A percentile compares a stretch with the other conserved stretches of the same genome.
phyloP scores from a whole-genome alignment of 208 protist genomes.

The Spongospora subterranea region DNA sequence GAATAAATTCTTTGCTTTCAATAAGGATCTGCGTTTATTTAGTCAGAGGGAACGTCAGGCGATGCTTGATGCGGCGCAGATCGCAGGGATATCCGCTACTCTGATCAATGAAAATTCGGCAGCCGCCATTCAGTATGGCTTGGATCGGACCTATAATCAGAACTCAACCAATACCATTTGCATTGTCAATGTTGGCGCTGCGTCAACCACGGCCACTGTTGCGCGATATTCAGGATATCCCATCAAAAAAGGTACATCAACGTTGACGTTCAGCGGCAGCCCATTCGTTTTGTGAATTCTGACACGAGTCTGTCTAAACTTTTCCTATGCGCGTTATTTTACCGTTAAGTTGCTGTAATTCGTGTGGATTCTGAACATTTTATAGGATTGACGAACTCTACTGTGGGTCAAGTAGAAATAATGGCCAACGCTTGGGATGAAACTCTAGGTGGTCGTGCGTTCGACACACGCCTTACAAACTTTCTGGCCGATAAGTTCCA shows the following conservation, averaged over 20 bases:
- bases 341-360: neutral
- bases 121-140: slow-evolving; percentile 13
- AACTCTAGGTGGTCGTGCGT: neutral
- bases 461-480: neutral
- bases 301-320: neutral
- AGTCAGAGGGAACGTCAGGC: slow-evolving; percentile 69
- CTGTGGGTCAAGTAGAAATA: neutral
- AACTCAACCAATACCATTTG: slow-evolving; percentile 15
- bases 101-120: slow-evolving; percentile 64
- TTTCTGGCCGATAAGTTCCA: slow-evolving; percentile 32
- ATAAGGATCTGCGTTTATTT: slow-evolving; percentile 61
- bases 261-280: slow-evolving; percentile 2
- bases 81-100: slow-evolving; percentile 69
- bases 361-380: neutral
- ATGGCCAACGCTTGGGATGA: neutral
- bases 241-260: slow-evolving; percentile 27
- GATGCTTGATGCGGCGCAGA: slow-evolving; percentile 68
- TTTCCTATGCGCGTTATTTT: too few species aligned
- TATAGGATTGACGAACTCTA: neutral
- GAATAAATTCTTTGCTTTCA: slow-evolving; percentile 61
- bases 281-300: neutral
- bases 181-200: slow-evolving; percentile 49
- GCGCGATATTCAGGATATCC: slow-evolving; percentile 4
- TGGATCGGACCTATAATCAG: neutral
- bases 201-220: neutral